Percentiles rank a stretch among this genome's conserved stretches.
Evolutionary conservation across 129 eudicot species (phyloP).

Genomic region (Escallonia herrerae): DNA sequence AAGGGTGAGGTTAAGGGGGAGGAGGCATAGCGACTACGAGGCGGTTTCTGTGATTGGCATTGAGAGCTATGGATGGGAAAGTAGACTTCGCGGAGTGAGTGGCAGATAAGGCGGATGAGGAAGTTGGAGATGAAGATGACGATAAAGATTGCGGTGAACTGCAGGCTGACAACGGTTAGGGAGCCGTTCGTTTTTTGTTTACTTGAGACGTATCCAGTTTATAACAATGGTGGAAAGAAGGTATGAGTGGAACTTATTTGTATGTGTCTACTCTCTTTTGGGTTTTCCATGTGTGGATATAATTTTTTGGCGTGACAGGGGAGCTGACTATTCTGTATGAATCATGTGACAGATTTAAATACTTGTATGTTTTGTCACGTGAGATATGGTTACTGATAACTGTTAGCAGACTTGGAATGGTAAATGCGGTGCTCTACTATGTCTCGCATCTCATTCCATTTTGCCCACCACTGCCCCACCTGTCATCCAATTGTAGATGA

Average conservation of each 20-base stretch:
- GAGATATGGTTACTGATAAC: no score
- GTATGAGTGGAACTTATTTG: conserved; percentile 15
- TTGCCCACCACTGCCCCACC: no score
- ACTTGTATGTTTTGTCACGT: no score
- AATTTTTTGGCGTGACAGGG: no score
- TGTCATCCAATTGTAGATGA: no score
- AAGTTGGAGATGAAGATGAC: conserved; percentile 55
- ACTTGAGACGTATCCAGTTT: conserved; percentile 79
- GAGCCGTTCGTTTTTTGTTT: conserved; percentile 83
- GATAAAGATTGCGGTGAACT: conserved; percentile 43
- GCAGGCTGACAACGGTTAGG: conserved; percentile 45
- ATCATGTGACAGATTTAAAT: no score
- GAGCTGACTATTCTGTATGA: no score
- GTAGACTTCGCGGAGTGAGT: conserved; percentile 6
- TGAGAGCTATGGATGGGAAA: conserved; percentile 26
- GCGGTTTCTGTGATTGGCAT: conserved; percentile 64
- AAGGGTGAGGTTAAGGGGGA: conserved; percentile 17
- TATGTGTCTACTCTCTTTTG: no score
- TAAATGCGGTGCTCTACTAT: no score
- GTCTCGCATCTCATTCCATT: no score
- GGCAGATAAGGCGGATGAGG: conserved; percentile 20
- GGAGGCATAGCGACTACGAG: conserved; percentile 24
- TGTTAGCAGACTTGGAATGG: no score
- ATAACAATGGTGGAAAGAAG: conserved; percentile 56
- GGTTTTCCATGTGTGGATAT: no score